Conservation (phyloP, 1,139 yeast genomes). For the Yamadazyma songkhlaensis region DNA sequence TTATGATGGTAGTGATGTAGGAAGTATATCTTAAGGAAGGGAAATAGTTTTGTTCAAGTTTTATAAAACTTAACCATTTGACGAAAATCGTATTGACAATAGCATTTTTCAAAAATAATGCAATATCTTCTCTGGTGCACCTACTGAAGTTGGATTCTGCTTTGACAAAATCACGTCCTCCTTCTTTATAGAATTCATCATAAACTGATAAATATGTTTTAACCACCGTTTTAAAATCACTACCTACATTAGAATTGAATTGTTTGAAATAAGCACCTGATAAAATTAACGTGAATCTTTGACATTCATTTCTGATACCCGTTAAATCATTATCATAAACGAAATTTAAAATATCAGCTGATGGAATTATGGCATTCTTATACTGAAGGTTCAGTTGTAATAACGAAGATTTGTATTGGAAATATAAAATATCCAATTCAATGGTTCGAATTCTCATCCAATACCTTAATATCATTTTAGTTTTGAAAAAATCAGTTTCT, state of each 20-base stretch:
- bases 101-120: conserved; percentile 20
- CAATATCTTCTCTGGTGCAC: neutral
- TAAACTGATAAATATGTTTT: conserved; percentile 13
- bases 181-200: neutral
- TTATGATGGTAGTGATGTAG: conserved; percentile 25
- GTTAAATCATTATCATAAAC: conserved; percentile 20
- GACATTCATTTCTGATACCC: conserved; percentile 12
- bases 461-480: conserved; percentile 20
- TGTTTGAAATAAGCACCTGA: conserved; percentile 27
- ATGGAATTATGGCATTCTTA: conserved; percentile 27
- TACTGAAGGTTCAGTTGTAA: conserved; percentile 25
- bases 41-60: conserved; percentile 30
- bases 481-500: conserved; percentile 13
- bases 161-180: neutral
- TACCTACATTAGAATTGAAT: conserved; percentile 6
- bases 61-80: conserved; percentile 32
- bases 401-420: conserved; percentile 31
- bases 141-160: neutral
- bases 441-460: conserved; percentile 31
- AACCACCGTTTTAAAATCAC: conserved; percentile 8
- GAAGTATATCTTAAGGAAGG: conserved; percentile 31
- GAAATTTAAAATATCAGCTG: conserved; percentile 14
- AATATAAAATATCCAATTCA: conserved; percentile 29
- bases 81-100: conserved; percentile 18
- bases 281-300: conserved; percentile 15